phyloP scores from a whole-genome alignment of 1,284 basidiomycete genomes.

The Fomitiporia mediterranea region DNA sequence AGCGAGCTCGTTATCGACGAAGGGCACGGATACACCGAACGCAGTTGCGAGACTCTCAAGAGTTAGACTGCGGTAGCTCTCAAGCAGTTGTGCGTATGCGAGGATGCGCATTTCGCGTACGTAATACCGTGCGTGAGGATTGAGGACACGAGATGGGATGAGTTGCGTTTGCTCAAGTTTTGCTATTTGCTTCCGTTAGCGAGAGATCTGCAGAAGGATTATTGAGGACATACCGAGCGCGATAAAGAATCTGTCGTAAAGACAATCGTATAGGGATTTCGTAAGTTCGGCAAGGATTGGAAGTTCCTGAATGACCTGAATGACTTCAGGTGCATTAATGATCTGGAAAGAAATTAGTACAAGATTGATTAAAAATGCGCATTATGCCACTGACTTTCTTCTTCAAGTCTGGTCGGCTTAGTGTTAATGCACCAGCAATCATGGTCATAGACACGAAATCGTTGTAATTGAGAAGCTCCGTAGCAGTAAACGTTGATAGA shows the following conservation, averaged over 20 bases:
- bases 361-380: not conserved
- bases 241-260: constrained; percentile 92
- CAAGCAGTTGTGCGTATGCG: constrained; percentile 89
- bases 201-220: constrained; percentile 10
- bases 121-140: constrained; percentile 87
- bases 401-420: constrained; percentile 86
- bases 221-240: constrained; percentile 59
- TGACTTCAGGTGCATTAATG: constrained; percentile 66
- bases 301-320: constrained; percentile 65
- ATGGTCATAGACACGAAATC: constrained; percentile 90
- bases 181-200: constrained; percentile 40
- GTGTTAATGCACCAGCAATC: constrained; percentile 72
- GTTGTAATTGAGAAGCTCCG: constrained; percentile 85
- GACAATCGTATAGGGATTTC: constrained; percentile 83
- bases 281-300: constrained; percentile 67
- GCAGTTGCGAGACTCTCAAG: constrained; percentile 82
- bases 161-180: constrained; percentile 87
- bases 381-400: constrained; percentile 63
- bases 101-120: constrained; percentile 96
- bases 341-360: constrained; percentile 37
- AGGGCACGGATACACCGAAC: constrained; percentile 88
- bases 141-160: constrained; percentile 80
- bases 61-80: constrained; percentile 88
- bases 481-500: constrained; percentile 91
- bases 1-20: constrained; percentile 88